These are phyloP conservation scores for Metschnikowia lachancei DNA, from an alignment of 805 yeast genomes.

Conservation along the genomic window DNA sequence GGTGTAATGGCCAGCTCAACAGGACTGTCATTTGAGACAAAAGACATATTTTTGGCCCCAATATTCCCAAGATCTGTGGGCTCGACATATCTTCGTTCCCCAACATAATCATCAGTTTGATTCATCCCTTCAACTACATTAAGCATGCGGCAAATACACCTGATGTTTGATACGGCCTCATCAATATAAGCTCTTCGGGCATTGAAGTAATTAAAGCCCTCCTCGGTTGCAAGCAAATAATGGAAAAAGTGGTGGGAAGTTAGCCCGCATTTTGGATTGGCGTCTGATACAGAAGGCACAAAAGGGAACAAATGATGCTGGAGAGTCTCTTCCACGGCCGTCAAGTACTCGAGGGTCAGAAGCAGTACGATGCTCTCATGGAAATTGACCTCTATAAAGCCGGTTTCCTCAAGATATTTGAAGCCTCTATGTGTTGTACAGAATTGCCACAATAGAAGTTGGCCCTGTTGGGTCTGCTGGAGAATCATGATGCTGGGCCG, in stretches of 20 bases:
- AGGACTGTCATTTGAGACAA: slow-evolving; percentile 7
- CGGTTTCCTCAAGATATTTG: slow-evolving; percentile 48
- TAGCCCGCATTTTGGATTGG: neutral
- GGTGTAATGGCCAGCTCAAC: slow-evolving; percentile 6
- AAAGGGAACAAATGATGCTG: slow-evolving; percentile 25
- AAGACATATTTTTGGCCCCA: neutral
- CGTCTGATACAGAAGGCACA: slow-evolving; percentile 9
- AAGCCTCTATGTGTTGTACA: slow-evolving; percentile 70
- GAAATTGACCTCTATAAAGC: slow-evolving; percentile 31
- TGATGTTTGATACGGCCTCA: slow-evolving; percentile 27
- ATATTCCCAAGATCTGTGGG: neutral
- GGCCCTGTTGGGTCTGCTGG: slow-evolving; percentile 29
- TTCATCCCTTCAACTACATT: slow-evolving; percentile 10
- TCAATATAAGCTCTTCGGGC: slow-evolving; percentile 37
- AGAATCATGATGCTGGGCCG: slow-evolving; percentile 52
- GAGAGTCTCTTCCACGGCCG: slow-evolving; percentile 14
- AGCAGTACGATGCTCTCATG: slow-evolving; percentile 11
- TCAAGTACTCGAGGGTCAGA: slow-evolving; percentile 13
- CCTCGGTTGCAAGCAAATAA: slow-evolving; percentile 73
- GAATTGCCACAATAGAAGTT: slow-evolving; percentile 55
- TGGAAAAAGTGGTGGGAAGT: slow-evolving; percentile 64
- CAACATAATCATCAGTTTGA: slow-evolving; percentile 1
- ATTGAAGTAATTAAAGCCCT: slow-evolving; percentile 65
- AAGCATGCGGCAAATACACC: slow-evolving; percentile 10
- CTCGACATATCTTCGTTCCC: neutral